Percentiles rank a stretch among this genome's conserved stretches.
phyloP scores from a whole-genome alignment of 176 grass and related monocot genomes.

The Cenchrus purpureus region DNA sequence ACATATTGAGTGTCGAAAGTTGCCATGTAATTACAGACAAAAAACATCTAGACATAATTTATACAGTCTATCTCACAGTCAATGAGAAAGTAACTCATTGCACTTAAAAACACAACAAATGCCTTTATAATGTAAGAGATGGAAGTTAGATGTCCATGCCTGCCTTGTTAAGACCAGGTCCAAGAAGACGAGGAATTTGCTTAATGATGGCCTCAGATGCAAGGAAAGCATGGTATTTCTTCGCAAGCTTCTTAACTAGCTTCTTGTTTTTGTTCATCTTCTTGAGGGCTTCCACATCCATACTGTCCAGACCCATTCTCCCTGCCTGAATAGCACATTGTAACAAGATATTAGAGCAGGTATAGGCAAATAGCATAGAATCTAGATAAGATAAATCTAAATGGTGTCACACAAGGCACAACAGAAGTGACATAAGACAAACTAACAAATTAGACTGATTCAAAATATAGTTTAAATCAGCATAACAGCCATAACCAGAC shows the following conservation, averaged over 20 bases:
- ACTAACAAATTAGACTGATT: too few species aligned
- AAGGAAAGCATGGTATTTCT: slow-evolving; percentile 92
- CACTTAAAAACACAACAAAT: not conserved
- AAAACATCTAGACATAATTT: too few species aligned
- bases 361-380: not conserved
- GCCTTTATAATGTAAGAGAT: not conserved
- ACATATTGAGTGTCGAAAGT: too few species aligned
- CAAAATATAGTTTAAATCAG: too few species aligned
- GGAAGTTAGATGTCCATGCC: slow-evolving; percentile 45
- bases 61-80: not conserved
- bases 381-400: not conserved
- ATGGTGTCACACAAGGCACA: not conserved
- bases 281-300: slow-evolving; percentile 91
- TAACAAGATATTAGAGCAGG: not conserved
- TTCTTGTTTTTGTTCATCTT: slow-evolving; percentile 99
- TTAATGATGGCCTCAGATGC: slow-evolving; percentile 95
- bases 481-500: too few species aligned
- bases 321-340: slow-evolving; percentile 54
- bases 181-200: slow-evolving; percentile 90
- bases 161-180: slow-evolving; percentile 96
- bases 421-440: too few species aligned
- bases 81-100: not conserved
- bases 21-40: too few species aligned
- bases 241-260: slow-evolving; percentile 88
- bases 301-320: slow-evolving; percentile 69